Evolutionary conservation across 1,284 basidiomycete species (phyloP).

Genomic region (Dichomitus squalens): DNA sequence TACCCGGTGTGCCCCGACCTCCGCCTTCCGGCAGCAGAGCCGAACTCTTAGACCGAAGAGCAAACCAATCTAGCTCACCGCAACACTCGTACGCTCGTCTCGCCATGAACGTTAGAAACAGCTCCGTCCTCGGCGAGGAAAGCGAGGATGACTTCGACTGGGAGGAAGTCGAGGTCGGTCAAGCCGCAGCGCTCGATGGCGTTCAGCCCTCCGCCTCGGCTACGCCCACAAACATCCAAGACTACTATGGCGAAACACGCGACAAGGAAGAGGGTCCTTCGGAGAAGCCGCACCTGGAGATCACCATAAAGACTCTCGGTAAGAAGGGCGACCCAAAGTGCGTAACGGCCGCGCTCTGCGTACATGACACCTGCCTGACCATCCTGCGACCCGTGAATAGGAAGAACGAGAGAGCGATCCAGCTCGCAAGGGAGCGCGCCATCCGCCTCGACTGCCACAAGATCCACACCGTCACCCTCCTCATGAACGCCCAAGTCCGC

Average conservation of each 20-base stretch:
- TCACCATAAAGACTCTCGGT: constrained; percentile 52
- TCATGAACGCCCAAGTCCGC: constrained; percentile 75
- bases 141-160: constrained; percentile 47
- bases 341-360: too few species aligned
- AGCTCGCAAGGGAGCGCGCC: constrained; percentile 64
- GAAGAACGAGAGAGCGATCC: constrained; percentile 45
- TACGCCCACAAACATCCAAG: constrained; percentile 1
- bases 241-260: constrained; percentile 16
- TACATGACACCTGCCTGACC: neutral
- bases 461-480: constrained; percentile 79
- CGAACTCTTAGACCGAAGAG: too few species aligned
- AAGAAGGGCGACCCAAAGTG: constrained; percentile 38
- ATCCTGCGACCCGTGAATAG: constrained; percentile 32
- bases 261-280: constrained; percentile 26
- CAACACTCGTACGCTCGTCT: too few species aligned
- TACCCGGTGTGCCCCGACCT: too few species aligned
- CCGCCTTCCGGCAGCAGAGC: too few species aligned
- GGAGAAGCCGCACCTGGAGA: constrained; percentile 48
- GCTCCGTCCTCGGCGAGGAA: constrained; percentile 24
- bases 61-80: too few species aligned
- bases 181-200: constrained; percentile 12
- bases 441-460: constrained; percentile 84
- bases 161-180: constrained; percentile 43
- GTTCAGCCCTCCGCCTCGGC: constrained; percentile 1
- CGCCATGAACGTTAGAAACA: constrained; percentile 17